Base-by-base conservation (phyloP, 2,329 filamentous ascomycete species). In the Microdochium trichocladiopsis region DNA sequence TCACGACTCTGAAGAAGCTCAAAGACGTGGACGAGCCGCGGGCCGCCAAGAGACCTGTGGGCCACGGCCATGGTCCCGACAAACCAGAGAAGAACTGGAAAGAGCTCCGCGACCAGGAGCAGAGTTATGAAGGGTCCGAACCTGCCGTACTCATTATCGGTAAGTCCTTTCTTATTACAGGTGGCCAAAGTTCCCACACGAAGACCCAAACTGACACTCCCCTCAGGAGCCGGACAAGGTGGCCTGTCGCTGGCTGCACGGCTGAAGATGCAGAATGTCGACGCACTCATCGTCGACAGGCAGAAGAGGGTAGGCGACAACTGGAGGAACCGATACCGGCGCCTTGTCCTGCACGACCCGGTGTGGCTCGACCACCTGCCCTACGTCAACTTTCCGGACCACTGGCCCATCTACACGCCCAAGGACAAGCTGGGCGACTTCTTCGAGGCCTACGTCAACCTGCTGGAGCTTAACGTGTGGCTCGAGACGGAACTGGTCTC, bases 361-460 rank as follows among this genome's bases (percentile, higher is more conserved):
- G 79, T 87, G 2, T 84, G 74, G 71, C 79, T 75, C 53, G 76
- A 79, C 51, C 78, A 83, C 59, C 69, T 87, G 70, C 81, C 85
- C 0, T 88, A 86, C 62, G 58, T 89, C 3, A 68, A 70, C 0
- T 89, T 88, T 61, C 86, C 85, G 0, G 61, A 74, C 0, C 75
- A 76, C 50, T 89, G 85, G 85, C 85, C 85, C 3, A 70, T 86
- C 16, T 89, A 86, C 63, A 87, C 84, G 0, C 83, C 84, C 4
- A 88, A 88, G 61, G 84, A 88, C 64, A 88, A 88, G 61, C 70
- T 88, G 0, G 86, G 75, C 1, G 82, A 87, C 45, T 89, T 82
- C 68, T 83, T 88, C 55, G 84, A 87, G 57, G 70, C 77, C 0
- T 88, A 89, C 57, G 84, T 78, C 1, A 76, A 71, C 4, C 66